A percentile compares a stretch with the other conserved stretches of the same genome.
Evolutionary conservation across 1,284 basidiomycete genomes (phyloP).

Genomic region (Rhodofomes roseus): DNA sequence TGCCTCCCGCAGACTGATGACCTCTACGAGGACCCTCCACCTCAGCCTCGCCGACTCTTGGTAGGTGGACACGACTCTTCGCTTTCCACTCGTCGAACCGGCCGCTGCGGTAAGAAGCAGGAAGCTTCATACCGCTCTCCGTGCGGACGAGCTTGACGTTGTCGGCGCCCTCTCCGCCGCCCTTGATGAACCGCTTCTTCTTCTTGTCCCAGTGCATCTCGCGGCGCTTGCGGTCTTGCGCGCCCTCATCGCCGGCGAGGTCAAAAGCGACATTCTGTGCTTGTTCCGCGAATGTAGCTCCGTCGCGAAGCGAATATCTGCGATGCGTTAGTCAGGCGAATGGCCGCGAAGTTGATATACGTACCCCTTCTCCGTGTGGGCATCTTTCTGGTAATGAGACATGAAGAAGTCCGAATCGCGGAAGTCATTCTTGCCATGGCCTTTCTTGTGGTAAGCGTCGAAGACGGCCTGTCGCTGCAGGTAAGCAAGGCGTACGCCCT

Average conservation of each 20-base stretch:
- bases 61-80: slow-evolving; percentile 69
- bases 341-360: slow-evolving; percentile 17
- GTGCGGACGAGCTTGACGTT: slow-evolving; percentile 94
- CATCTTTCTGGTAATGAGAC: slow-evolving; percentile 86
- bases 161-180: slow-evolving; percentile 82
- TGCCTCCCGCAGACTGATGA: slow-evolving; percentile 38
- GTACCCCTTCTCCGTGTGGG: slow-evolving; percentile 86
- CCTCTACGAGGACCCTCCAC: slow-evolving; percentile 34
- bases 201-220: slow-evolving; percentile 90
- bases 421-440: slow-evolving; percentile 44
- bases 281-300: slow-evolving; percentile 84
- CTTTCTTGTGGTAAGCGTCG: slow-evolving; percentile 50
- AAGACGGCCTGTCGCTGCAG: slow-evolving; percentile 63
- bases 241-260: slow-evolving; percentile 78
- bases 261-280: slow-evolving; percentile 82
- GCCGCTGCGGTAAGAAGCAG: slow-evolving; percentile 90
- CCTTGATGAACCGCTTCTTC: slow-evolving; percentile 93
- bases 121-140: slow-evolving; percentile 90
- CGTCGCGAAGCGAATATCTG: slow-evolving; percentile 85
- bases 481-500: not conserved
- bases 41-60: slow-evolving; percentile 81
- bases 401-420: slow-evolving; percentile 90
- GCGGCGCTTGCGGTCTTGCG: slow-evolving; percentile 60
- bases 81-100: slow-evolving; percentile 95
- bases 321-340: slow-evolving; percentile 2